A percentile compares a stretch with the other conserved stretches of the same genome.
These are phyloP conservation scores for Purpureocillium takamizusanense DNA, from an alignment of 2,329 filamentous ascomycete species.

Conservation along the genomic window DNA sequence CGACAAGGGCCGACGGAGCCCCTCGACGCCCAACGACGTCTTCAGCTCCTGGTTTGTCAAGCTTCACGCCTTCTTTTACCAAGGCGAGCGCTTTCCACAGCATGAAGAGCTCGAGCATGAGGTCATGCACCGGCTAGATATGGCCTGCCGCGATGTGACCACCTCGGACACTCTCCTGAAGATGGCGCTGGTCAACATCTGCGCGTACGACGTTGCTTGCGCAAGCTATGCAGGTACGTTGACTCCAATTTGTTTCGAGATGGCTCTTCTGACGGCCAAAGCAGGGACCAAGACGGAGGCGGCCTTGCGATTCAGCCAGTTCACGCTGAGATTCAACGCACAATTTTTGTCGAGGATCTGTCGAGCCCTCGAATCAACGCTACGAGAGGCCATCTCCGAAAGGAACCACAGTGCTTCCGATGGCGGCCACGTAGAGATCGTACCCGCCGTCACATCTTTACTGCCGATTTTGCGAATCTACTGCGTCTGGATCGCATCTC, in stretches of 20 bases:
- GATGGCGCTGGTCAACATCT: slow-evolving; percentile 77
- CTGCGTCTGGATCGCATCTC: slow-evolving; percentile 42
- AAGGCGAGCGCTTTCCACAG: slow-evolving; percentile 63
- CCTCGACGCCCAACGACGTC: slow-evolving; percentile 49
- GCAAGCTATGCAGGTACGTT: slow-evolving; percentile 23
- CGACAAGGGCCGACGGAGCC: slow-evolving; percentile 20
- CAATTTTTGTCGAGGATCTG: slow-evolving; percentile 67
- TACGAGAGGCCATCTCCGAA: slow-evolving; percentile 29
- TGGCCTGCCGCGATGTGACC: slow-evolving; percentile 60
- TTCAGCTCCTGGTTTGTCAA: slow-evolving; percentile 76
- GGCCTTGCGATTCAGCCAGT: slow-evolving; percentile 44
- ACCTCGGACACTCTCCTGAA: slow-evolving; percentile 62
- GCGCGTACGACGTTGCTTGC: slow-evolving; percentile 64
- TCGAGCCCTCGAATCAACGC: slow-evolving; percentile 59
- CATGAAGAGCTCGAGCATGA: slow-evolving; percentile 79
- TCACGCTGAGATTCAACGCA: slow-evolving; percentile 68
- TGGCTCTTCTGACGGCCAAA: slow-evolving; percentile 6
- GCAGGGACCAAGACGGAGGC: slow-evolving; percentile 36
- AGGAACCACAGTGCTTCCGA: slow-evolving; percentile 11
- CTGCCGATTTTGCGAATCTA: slow-evolving; percentile 45
- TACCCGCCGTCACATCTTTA: slow-evolving; percentile 29
- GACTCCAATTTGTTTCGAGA: no score
- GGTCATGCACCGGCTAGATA: slow-evolving; percentile 67
- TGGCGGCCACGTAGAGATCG: slow-evolving; percentile 19
- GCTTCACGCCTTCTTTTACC: slow-evolving; percentile 77